Evolutionary conservation across 345 rosid genomes (phyloP).

Genomic region (Excoecaria agallocha): DNA sequence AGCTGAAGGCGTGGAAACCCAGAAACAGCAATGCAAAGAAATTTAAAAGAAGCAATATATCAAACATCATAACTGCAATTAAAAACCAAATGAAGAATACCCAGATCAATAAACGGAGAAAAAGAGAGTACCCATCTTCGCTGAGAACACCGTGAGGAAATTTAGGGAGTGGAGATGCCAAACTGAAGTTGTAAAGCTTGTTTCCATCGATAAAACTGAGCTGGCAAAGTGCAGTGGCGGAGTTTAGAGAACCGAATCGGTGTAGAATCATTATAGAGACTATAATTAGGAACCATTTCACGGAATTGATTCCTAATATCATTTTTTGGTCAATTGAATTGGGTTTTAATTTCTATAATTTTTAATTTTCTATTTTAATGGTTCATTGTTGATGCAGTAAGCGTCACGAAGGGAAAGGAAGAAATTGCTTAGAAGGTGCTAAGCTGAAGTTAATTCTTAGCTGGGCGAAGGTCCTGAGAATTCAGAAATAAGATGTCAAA

Average conservation of each 20-base stretch:
- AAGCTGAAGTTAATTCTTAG: neutral
- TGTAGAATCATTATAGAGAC: slow-evolving; percentile 25
- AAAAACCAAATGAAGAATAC: neutral
- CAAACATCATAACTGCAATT: neutral
- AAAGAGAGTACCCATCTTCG: slow-evolving; percentile 82
- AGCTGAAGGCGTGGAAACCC: neutral
- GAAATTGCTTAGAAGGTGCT: neutral
- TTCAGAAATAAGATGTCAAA: neutral
- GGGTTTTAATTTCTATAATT: neutral
- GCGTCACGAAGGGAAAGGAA: no score
- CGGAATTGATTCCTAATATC: slow-evolving; percentile 22
- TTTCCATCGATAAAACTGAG: slow-evolving; percentile 49
- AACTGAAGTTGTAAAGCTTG: slow-evolving; percentile 61
- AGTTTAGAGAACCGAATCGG: slow-evolving; percentile 29
- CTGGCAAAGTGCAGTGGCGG: slow-evolving; percentile 49
- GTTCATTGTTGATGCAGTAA: neutral
- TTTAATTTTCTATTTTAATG: neutral
- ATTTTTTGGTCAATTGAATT: neutral
- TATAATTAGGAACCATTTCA: slow-evolving; percentile 31
- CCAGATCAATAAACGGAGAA: slow-evolving; percentile 25
- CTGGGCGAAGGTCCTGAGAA: neutral
- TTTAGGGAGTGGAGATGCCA: slow-evolving; percentile 59
- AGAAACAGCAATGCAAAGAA: neutral
- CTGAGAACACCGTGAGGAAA: slow-evolving; percentile 88
- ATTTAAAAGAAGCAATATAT: neutral